phyloP scores from a whole-genome alignment of 805 yeast genomes.

The Tanozyma kutaoensis region DNA sequence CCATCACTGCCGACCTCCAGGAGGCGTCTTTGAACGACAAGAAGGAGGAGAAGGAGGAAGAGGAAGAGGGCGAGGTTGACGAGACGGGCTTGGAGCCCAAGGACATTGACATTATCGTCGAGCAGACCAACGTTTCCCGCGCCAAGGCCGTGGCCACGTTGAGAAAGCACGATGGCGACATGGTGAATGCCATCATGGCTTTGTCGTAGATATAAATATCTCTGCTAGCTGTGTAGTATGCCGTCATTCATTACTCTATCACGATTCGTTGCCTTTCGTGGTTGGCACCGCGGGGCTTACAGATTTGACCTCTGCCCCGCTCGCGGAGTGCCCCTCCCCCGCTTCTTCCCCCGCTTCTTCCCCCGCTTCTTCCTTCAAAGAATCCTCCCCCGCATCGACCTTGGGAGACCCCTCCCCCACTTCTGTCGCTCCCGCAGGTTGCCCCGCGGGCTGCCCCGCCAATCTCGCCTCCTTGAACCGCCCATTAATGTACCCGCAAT shows the following conservation, averaged over 20 bases:
- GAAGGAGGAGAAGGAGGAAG: constrained; percentile 36
- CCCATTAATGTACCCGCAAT: constrained; percentile 39
- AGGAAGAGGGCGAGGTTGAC: constrained; percentile 67
- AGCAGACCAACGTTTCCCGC: constrained; percentile 84
- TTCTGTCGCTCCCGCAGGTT: too few relatives aligned
- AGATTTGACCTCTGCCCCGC: too few relatives aligned
- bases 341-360: too few relatives aligned
- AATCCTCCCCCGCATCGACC: too few relatives aligned
- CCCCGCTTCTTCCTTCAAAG: too few relatives aligned
- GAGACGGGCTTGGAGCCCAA: constrained; percentile 72
- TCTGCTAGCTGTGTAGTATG: too few relatives aligned
- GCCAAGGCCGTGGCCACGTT: constrained; percentile 87
- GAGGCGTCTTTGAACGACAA: constrained; percentile 40
- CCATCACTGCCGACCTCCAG: constrained; percentile 74
- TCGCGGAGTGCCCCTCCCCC: too few relatives aligned
- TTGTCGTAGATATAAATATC: constrained; percentile 22
- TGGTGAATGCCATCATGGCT: constrained; percentile 93
- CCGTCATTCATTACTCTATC: too few relatives aligned
- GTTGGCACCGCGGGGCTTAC: too few relatives aligned
- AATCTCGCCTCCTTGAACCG: constrained; percentile 2
- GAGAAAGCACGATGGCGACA: constrained; percentile 79
- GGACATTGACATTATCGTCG: constrained; percentile 77
- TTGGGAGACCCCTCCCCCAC: too few relatives aligned
- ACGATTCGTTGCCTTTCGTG: too few relatives aligned
- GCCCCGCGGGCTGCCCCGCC: too few relatives aligned